Percentiles rank a stretch among this genome's conserved stretches.
These are phyloP conservation scores for Cutaneotrichosporon arboriforme DNA, from an alignment of 1,284 basidiomycete species.

Conservation along the genomic window DNA sequence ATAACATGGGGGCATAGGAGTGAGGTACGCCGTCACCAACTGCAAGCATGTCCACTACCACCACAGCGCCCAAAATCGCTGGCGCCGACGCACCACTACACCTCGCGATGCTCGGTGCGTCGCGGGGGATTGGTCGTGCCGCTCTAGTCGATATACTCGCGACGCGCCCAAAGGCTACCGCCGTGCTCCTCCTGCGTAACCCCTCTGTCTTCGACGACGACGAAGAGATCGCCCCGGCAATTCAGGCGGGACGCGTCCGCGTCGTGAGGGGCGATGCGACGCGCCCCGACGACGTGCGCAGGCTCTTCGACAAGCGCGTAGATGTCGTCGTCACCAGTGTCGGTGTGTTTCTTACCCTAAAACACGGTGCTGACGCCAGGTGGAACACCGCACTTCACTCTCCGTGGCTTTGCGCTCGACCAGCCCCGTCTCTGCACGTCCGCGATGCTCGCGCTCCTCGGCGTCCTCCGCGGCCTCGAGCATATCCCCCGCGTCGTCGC, in stretches of 20 bases:
- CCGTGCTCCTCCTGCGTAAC: slow-evolving; percentile 21
- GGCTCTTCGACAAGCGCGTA: slow-evolving; percentile 17
- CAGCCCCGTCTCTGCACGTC: slow-evolving; percentile 24
- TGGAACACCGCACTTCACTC: slow-evolving; percentile 12
- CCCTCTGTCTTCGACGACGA: slow-evolving; percentile 20
- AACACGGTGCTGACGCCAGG: slow-evolving; percentile 14
- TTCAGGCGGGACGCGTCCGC: slow-evolving; percentile 16
- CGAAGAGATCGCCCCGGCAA: slow-evolving; percentile 4
- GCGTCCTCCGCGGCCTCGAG: slow-evolving; percentile 8
- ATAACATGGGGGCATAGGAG: too few relatives aligned
- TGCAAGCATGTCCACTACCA: neutral
- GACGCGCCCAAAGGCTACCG: neutral
- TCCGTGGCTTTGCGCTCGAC: slow-evolving; percentile 19
- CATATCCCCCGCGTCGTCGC: slow-evolving; percentile 22
- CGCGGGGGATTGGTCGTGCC: slow-evolving; percentile 18
- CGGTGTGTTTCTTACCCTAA: slow-evolving; percentile 21
- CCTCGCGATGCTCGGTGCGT: slow-evolving; percentile 25
- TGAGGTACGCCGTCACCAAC: too few relatives aligned
- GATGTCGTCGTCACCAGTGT: slow-evolving; percentile 25
- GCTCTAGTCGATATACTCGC: slow-evolving; percentile 12
- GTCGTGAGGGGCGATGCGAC: slow-evolving; percentile 31
- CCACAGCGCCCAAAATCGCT: neutral
- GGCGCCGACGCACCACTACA: slow-evolving; percentile 10
- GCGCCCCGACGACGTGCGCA: slow-evolving; percentile 18
- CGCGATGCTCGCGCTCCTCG: slow-evolving; percentile 16